phyloP scores from a whole-genome alignment of 2,329 filamentous ascomycete species.

The Orbilia javanica region DNA sequence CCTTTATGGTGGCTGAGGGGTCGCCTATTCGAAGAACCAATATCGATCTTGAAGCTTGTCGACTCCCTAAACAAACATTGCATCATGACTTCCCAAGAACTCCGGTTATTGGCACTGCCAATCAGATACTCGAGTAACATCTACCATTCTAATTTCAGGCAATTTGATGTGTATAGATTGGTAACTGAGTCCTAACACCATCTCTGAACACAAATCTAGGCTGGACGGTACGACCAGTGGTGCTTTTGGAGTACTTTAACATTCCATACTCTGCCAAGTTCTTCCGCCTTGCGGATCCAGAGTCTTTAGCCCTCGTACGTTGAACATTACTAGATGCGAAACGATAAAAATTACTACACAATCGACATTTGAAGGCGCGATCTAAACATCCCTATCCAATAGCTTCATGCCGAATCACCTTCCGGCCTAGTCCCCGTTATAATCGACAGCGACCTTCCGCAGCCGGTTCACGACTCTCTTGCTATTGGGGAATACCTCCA shows the following conservation, averaged over 20 bases:
- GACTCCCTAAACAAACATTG: too few species aligned
- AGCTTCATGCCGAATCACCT: constrained; percentile 44
- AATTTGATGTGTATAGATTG: too few species aligned
- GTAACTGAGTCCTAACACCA: too few species aligned
- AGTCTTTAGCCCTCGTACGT: constrained; percentile 32
- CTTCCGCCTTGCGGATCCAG: constrained; percentile 38
- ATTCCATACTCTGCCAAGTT: constrained; percentile 51
- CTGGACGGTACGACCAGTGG: constrained; percentile 49
- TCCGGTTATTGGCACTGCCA: constrained; percentile 40
- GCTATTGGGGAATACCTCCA: constrained; percentile 47
- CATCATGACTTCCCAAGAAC: background rate
- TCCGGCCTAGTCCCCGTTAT: constrained; percentile 48
- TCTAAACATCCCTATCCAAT: background rate
- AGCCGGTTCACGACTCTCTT: constrained; percentile 49
- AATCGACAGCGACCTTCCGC: constrained; percentile 17
- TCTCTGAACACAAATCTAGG: constrained; percentile 14
- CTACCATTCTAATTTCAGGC: too few species aligned
- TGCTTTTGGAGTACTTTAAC: constrained; percentile 46
- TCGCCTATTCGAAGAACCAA: constrained; percentile 12
- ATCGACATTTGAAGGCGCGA: background rate
- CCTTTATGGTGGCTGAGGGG: background rate
- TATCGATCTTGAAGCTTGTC: too few species aligned
- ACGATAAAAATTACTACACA: background rate
- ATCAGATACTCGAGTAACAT: constrained; percentile 51
- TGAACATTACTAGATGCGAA: background rate